Percentiles rank a stretch among this genome's conserved stretches.
Conservation (phyloP, 2,329 filamentous ascomycete genomes). For the Fusarium graminum region DNA sequence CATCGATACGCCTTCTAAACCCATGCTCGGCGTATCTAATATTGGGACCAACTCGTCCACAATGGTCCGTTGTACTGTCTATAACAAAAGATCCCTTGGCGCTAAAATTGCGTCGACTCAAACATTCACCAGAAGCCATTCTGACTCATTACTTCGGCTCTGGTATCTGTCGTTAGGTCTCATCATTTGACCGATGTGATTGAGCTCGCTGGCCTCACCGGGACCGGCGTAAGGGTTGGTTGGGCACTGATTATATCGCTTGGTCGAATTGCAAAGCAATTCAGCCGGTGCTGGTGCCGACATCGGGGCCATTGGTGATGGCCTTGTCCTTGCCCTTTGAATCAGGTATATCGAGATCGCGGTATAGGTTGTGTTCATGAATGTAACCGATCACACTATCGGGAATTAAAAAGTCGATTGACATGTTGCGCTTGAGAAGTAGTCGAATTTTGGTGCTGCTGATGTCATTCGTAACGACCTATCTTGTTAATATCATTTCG, state of each 20-base stretch:
- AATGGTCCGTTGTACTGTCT: slow-evolving; percentile 24
- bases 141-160: slow-evolving; percentile 19
- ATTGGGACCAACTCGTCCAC: slow-evolving; percentile 11
- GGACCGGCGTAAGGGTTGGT: slow-evolving; percentile 9
- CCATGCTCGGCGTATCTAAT: slow-evolving; percentile 24
- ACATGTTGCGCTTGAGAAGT: slow-evolving; percentile 83
- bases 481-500: slow-evolving; percentile 21
- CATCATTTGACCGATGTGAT: slow-evolving; percentile 9
- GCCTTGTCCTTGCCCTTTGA: slow-evolving; percentile 47
- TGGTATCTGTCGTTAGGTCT: slow-evolving; percentile 27
- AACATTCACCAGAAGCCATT: slow-evolving; percentile 22
- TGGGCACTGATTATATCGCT: slow-evolving; percentile 24
- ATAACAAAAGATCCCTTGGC: slow-evolving; percentile 32
- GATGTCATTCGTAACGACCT: slow-evolving; percentile 85
- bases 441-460: slow-evolving; percentile 85
- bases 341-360: slow-evolving; percentile 58
- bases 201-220: slow-evolving; percentile 17
- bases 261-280: slow-evolving; percentile 1
- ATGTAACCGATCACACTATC: slow-evolving; percentile 82
- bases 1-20: slow-evolving; percentile 28
- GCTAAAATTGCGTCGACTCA: slow-evolving; percentile 20
- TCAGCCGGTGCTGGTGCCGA: slow-evolving; percentile 50
- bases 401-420: slow-evolving; percentile 79
- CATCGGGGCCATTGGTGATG: slow-evolving; percentile 24
- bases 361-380: slow-evolving; percentile 74